Percentiles rank a stretch among this genome's conserved stretches.
Evolutionary conservation across 2,329 filamentous ascomycete species (phyloP).

Genomic region (Penicillium psychrosexuale): DNA sequence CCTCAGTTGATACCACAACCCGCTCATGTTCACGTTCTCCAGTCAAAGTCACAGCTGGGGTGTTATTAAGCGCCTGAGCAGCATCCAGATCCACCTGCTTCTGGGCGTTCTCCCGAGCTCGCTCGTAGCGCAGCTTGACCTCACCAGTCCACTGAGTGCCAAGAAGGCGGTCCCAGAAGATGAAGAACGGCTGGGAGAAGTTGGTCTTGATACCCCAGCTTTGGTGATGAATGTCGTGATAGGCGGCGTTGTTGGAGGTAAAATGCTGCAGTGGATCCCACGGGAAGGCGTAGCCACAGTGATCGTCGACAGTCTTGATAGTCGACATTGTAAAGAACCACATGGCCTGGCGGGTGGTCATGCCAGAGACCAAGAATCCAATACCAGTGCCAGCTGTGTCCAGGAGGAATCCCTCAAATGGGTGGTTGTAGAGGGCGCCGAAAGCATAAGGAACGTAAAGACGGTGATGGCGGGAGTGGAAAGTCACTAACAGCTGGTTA

Average conservation of each 20-base stretch:
- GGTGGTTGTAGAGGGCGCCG: conserved; percentile 95
- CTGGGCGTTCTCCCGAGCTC: conserved; percentile 54
- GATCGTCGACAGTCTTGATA: conserved; percentile 95
- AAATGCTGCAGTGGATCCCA: conserved; percentile 92
- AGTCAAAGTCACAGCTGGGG: conserved; percentile 14
- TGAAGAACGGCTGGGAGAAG: conserved; percentile 63
- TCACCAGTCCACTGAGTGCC: conserved; percentile 79
- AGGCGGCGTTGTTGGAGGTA: conserved; percentile 91
- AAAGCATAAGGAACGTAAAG: conserved; percentile 98
- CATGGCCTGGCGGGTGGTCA: conserved; percentile 85
- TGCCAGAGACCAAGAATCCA: conserved; percentile 73
- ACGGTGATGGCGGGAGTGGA: conserved; percentile 93
- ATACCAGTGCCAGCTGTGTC: conserved; percentile 86
- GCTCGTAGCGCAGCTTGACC: conserved; percentile 58
- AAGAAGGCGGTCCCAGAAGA: conserved; percentile 83
- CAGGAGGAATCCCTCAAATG: conserved; percentile 86
- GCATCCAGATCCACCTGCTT: conserved; percentile 53
- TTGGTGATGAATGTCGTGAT: conserved; percentile 98
- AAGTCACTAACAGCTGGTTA: conserved; percentile 59
- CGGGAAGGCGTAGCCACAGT: conserved; percentile 93
- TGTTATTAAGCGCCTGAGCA: conserved; percentile 23
- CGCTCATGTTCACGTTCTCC: conserved; percentile 18
- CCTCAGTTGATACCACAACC: conserved; percentile 27
- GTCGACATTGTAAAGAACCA: conserved; percentile 85
- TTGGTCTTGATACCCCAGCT: conserved; percentile 91